phyloP scores from a whole-genome alignment of 768 basidiomycete species.

The Rhizopogon salebrosus region DNA sequence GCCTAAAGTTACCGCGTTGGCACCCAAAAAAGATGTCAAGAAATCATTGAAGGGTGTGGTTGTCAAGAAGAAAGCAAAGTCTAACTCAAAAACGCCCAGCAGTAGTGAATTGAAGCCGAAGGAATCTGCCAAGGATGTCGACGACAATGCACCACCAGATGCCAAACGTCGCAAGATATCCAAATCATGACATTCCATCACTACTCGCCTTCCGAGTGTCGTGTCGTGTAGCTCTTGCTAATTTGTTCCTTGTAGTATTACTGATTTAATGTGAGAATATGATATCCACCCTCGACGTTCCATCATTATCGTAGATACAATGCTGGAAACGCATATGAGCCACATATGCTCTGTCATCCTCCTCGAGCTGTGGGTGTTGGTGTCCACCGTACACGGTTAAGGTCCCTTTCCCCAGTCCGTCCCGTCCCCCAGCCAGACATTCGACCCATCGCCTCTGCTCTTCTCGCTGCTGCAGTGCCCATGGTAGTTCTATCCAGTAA shows the following conservation, averaged over 20 bases:
- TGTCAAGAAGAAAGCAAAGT: conserved; percentile 69
- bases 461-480: conserved; percentile 54
- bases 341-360: conserved; percentile 6
- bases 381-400: conserved; percentile 71
- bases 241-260: neutral
- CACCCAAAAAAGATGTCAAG: conserved; percentile 59
- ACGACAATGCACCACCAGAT: conserved; percentile 30
- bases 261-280: neutral
- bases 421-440: conserved; percentile 49
- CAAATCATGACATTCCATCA: conserved; percentile 10
- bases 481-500: conserved; percentile 69
- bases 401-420: conserved; percentile 51
- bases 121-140: conserved; percentile 16
- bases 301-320: neutral
- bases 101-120: conserved; percentile 7
- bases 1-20: conserved; percentile 22
- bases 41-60: conserved; percentile 72
- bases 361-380: conserved; percentile 56
- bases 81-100: conserved; percentile 17
- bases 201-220: conserved; percentile 12
- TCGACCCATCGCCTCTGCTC: conserved; percentile 65
- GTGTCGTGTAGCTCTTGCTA: neutral
- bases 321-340: neutral
- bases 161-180: conserved; percentile 58
- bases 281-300: neutral